These are phyloP conservation scores for Tolypocladium pustulatum DNA, from an alignment of 2,329 filamentous ascomycete species.

Conservation along the genomic window DNA sequence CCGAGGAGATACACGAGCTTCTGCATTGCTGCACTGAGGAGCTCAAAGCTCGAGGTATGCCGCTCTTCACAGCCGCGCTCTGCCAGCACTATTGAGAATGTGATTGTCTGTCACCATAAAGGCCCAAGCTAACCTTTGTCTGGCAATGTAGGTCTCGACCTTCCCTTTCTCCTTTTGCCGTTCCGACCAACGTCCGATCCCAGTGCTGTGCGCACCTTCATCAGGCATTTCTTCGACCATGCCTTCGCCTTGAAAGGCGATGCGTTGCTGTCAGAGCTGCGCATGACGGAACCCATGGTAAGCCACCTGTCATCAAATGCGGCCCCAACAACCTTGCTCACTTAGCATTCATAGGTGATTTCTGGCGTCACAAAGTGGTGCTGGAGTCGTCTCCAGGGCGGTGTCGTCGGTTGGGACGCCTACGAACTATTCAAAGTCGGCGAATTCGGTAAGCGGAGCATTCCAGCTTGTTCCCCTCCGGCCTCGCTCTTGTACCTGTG, in stretches of 20 bases:
- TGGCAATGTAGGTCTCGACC: slow-evolving; percentile 60
- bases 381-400: slow-evolving; percentile 84
- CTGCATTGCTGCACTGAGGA: slow-evolving; percentile 78
- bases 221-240: slow-evolving; percentile 83
- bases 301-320: slow-evolving; percentile 12
- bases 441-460: slow-evolving; percentile 59
- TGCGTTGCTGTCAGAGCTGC: slow-evolving; percentile 69
- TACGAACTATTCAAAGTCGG: slow-evolving; percentile 95
- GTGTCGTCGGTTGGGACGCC: slow-evolving; percentile 92
- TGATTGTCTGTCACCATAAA: neutral
- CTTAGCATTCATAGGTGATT: slow-evolving; percentile 52
- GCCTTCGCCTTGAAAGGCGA: slow-evolving; percentile 57
- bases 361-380: slow-evolving; percentile 97
- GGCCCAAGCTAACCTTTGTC: neutral
- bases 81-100: neutral
- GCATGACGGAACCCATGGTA: slow-evolving; percentile 91
- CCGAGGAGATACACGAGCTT: slow-evolving; percentile 85
- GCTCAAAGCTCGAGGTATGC: slow-evolving; percentile 85
- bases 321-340: neutral
- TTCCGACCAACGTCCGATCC: slow-evolving; percentile 91
- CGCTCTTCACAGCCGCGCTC: neutral
- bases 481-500: neutral
- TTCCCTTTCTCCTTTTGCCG: slow-evolving; percentile 85
- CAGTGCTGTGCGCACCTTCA: slow-evolving; percentile 81
- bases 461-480: neutral